Percentiles rank a stretch among this genome's conserved stretches.
These are phyloP conservation scores for Globisporangium lucens DNA, from an alignment of 352 stramenopile genomes.

Conservation along the genomic window DNA sequence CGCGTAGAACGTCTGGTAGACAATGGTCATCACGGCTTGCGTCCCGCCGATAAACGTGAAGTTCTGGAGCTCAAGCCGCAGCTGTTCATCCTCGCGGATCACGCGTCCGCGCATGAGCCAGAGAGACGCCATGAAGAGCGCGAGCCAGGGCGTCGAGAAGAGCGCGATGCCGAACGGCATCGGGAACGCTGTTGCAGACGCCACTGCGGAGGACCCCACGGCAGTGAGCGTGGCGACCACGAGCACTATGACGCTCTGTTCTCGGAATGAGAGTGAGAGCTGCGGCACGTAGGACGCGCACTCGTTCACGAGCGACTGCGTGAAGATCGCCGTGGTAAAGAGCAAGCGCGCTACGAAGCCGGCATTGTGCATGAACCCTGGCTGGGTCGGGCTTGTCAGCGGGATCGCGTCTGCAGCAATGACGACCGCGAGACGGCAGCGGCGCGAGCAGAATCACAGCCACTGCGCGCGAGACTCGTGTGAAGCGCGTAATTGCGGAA, in stretches of 20 bases:
- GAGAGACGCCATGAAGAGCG: not conserved
- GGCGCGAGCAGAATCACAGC: not conserved
- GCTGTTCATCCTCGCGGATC: not conserved
- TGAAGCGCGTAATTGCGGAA: not conserved
- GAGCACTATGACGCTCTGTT: not conserved
- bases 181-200: conserved; percentile 23
- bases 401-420: not conserved
- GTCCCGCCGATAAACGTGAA: not conserved
- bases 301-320: not conserved
- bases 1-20: conserved; percentile 32
- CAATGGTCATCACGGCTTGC: conserved; percentile 12
- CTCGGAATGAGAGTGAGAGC: not conserved
- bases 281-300: not conserved
- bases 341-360: not conserved
- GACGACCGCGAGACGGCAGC: not conserved
- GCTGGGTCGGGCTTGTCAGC: not conserved
- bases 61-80: not conserved
- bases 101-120: not conserved
- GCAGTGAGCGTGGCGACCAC: not conserved
- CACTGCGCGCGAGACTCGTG: not conserved
- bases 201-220: not conserved
- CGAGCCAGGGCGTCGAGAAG: not conserved
- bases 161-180: conserved; percentile 30
- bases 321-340: not conserved
- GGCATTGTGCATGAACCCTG: not conserved